Base-by-base conservation (phyloP, 805 yeast genomes). In the Ogataea degrootiae region DNA sequence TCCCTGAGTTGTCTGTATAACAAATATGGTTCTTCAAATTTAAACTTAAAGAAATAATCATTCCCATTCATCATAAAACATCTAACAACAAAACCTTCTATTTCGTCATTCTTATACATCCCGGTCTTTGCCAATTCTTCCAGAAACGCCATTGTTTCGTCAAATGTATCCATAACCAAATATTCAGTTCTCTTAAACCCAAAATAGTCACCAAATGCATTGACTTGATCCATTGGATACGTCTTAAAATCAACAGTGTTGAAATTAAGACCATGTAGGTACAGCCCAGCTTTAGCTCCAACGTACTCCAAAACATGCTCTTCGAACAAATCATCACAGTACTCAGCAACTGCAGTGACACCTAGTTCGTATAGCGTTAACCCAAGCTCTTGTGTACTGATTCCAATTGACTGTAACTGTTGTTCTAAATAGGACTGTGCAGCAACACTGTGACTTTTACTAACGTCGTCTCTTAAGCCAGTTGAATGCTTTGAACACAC, bases 61-160 rank as follows among this genome's bases (percentile, higher is more conserved):
- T 50, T 49, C 0, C 41, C 51, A 26, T 42, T 50, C 16, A 50
- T 52, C 7, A 56, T 48, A 41, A 75, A 72, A 56, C 91, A 80
- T 46, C 99, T 74, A 4, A 94, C 73, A 1, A 94, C 99, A 70
- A 92, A 94, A 0, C 99, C 99, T 68, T 94, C 99, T 7, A 87
- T 76, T 54, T 89, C 97, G 36, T 73, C 69, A 1, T 78, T 82
- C 1, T 85, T 69, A 65, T 80, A 89, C 1, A 81, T 73, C 0
- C 98, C 98, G 0, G 85, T 78, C 46, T 73, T 66, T 0, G 84
- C 76, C 46, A 83, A 74, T 0, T 71, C 69, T 4, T 80, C 76
- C 23, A 91, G 65, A 55, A 83, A 84, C 1, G 47, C 46, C 52
- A 74, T 66, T 21, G 89, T 65, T 1, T 69, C 66, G 0, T 59